Evolutionary conservation across 345 rosid genomes (phyloP).

Genomic region (Rhizophora apiculata): DNA sequence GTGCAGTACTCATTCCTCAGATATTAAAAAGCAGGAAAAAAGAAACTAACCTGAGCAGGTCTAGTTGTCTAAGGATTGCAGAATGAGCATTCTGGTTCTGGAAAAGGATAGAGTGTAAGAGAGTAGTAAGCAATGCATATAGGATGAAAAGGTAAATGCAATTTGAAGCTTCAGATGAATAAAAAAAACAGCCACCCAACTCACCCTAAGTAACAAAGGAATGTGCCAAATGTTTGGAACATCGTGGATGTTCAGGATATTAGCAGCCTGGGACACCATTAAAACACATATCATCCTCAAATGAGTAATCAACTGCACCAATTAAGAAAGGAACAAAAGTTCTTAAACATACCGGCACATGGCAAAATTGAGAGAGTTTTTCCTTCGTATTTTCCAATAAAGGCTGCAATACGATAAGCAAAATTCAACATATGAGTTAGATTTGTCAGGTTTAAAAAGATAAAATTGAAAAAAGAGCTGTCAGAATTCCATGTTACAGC

Average conservation of each 20-base stretch:
- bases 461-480: background rate
- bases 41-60: slow-evolving; percentile 58
- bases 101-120: slow-evolving; percentile 21
- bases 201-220: slow-evolving; percentile 31
- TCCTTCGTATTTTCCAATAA: slow-evolving; percentile 25
- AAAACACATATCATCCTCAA: slow-evolving; percentile 1
- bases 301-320: background rate
- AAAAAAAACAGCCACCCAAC: slow-evolving; percentile 20
- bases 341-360: slow-evolving; percentile 48
- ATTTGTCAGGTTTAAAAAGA: background rate
- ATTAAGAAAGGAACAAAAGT: slow-evolving; percentile 14
- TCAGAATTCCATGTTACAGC: background rate
- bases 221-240: slow-evolving; percentile 40
- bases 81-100: slow-evolving; percentile 94
- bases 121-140: slow-evolving; percentile 3
- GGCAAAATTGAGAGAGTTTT: slow-evolving; percentile 37
- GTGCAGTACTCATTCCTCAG: background rate
- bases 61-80: slow-evolving; percentile 73
- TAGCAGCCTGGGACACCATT: slow-evolving; percentile 26
- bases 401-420: slow-evolving; percentile 25
- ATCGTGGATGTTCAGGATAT: slow-evolving; percentile 35
- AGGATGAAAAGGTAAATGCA: background rate
- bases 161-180: slow-evolving; percentile 12
- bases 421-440: background rate
- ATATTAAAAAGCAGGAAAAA: background rate